Evolutionary conservation across 139 green algal species (phyloP).

Genomic region (Micractinium sp.): DNA sequence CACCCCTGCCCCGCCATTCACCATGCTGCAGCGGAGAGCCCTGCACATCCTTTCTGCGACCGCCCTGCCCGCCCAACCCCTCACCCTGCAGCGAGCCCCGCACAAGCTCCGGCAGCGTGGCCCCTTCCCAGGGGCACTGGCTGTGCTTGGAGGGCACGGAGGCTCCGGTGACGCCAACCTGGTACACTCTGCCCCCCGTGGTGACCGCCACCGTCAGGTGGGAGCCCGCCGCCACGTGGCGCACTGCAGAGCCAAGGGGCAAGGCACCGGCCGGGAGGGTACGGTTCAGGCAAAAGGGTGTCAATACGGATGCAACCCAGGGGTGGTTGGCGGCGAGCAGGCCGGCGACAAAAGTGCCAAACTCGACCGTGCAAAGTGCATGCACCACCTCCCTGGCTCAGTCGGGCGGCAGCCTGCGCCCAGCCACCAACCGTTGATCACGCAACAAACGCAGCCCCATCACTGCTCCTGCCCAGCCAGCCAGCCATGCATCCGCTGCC

Average conservation of each 20-base stretch:
- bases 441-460: no score
- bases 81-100: slow-evolving; percentile 37
- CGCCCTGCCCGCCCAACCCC: not conserved
- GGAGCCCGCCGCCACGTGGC: slow-evolving; percentile 74
- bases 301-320: no score
- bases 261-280: not conserved
- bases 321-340: no score
- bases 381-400: no score
- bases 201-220: slow-evolving; percentile 84
- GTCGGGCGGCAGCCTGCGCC: no score
- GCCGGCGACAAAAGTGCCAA: no score
- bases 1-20: not conserved
- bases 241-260: slow-evolving; percentile 13
- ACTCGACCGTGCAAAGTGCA: no score
- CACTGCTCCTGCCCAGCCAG: no score
- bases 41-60: not conserved
- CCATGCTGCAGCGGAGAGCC: not conserved
- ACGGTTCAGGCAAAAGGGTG: no score
- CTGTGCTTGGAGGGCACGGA: not conserved
- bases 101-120: slow-evolving; percentile 33
- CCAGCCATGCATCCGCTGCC: no score
- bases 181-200: slow-evolving; percentile 69
- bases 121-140: slow-evolving; percentile 58
- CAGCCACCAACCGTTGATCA: no score
- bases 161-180: slow-evolving; percentile 83